phyloP scores from a whole-genome alignment of 345 rosid species.

The Aquilaria yunnanensis region DNA sequence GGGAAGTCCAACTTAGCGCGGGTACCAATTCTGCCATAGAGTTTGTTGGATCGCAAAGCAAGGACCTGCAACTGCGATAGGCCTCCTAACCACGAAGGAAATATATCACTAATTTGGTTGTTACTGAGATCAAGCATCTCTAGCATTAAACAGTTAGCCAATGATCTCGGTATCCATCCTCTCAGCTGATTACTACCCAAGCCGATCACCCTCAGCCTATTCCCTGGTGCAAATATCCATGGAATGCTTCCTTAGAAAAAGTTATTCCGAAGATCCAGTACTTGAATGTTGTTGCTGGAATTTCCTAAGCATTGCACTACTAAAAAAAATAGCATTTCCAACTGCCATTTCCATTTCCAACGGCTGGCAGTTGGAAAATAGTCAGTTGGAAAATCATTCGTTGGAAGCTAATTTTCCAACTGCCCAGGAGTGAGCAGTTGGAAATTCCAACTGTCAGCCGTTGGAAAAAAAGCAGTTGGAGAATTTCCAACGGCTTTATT shows the following conservation, averaged over 20 bases:
- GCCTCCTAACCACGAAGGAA: constrained; percentile 23
- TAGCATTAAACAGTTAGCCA: constrained; percentile 16
- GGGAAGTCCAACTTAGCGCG: neutral
- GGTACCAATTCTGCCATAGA: constrained; percentile 7
- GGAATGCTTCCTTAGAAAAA: constrained; percentile 13
- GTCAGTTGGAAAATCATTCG: too few species aligned
- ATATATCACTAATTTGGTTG: constrained; percentile 21
- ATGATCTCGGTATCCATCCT: constrained; percentile 16
- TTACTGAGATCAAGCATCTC: constrained; percentile 25
- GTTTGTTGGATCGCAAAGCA: constrained; percentile 14
- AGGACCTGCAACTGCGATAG: constrained; percentile 21
- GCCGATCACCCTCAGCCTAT: constrained; percentile 1
- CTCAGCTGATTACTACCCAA: constrained; percentile 12
- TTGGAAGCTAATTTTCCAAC: too few species aligned
- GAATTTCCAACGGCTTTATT: too few species aligned
- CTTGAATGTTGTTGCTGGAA: neutral
- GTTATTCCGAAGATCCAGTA: constrained; percentile 9
- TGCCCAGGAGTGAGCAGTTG: too few species aligned
- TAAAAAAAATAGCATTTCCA: too few species aligned
- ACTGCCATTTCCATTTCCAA: too few species aligned
- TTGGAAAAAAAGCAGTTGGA: too few species aligned
- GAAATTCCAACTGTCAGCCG: too few species aligned
- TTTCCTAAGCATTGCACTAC: constrained; percentile 16
- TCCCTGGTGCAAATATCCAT: neutral
- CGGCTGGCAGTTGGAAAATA: too few species aligned